These are phyloP conservation scores for Podaxis mareebaensis DNA, from an alignment of 768 basidiomycete genomes.

Conservation along the genomic window DNA sequence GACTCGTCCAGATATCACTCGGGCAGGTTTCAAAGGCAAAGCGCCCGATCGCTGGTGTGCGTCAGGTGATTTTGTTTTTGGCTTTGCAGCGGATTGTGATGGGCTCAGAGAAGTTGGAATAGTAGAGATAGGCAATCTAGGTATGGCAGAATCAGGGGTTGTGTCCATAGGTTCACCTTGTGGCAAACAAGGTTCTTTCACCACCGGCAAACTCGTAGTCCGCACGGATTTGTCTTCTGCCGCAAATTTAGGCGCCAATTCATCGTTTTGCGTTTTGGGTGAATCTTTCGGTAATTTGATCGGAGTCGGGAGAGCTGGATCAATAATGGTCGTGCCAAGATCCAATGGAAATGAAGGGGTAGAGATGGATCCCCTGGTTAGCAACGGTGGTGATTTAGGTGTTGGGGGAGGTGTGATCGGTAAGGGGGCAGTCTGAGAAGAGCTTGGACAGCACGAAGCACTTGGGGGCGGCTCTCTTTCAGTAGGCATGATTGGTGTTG, in stretches of 20 bases:
- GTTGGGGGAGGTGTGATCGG: constrained; percentile 2
- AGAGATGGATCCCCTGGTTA: background rate
- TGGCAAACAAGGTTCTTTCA: background rate
- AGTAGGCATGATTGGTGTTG: background rate
- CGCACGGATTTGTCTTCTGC: background rate
- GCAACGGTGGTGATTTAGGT: background rate
- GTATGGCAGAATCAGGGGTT: background rate
- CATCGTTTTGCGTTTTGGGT: background rate
- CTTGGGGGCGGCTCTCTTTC: background rate
- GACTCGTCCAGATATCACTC: constrained; percentile 1
- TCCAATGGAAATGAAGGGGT: background rate
- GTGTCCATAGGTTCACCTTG: background rate
- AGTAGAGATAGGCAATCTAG: background rate
- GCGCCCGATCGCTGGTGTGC: background rate
- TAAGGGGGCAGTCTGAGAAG: background rate
- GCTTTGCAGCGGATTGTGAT: background rate
- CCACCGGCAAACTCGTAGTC: background rate
- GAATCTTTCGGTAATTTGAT: background rate
- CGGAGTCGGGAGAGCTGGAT: background rate
- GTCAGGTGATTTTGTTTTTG: background rate
- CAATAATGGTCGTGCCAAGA: background rate
- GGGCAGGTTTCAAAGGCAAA: background rate
- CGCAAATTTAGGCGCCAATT: background rate
- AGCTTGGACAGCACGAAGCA: background rate
- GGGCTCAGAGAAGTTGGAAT: background rate